Evolutionary conservation across 805 yeast genomes (phyloP), one percentile per base, ranked within the genome.

Genomic region (Ogataea siamensis): DNA sequence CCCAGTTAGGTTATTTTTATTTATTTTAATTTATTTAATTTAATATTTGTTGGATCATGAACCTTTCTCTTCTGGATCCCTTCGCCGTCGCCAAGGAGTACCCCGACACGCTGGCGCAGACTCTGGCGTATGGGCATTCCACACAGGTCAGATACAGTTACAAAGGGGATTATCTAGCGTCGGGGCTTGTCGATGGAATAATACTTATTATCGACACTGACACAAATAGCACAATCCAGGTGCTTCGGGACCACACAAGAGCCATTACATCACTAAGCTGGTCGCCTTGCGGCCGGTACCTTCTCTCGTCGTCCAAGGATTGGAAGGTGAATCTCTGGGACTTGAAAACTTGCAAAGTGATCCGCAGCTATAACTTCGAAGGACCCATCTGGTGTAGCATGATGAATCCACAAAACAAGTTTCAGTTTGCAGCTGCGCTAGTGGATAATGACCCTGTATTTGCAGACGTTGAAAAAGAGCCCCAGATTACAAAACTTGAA

Each of bases 51-150:
- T n/a, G n/a, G n/a, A n/a, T 27, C 5, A 86, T 86, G 93, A 89
- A 89, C 59, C 67, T 88, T 22, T 71, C 93, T 7, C 70, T 91
- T 16, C 76, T 86, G 47, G 98, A 89, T 60, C 97, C 97, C 3
- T 87, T 87, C 59, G 78, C 91, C 2, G 88, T 91, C 15, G 82
- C 95, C 14, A 87, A 87, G 54, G 98, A 89, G 55, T 89, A 76
- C 52, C 98, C 98, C 0, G 96, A 89, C 44, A 73, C 82, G 1
- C 72, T 87, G n/a, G 74, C 83, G 2, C 79, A 79, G 43, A 79
- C 89, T 0, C 63, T 87, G 9, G 75, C 74, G 9, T 78, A 77
- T 38, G 82, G 87, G 2, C 75, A 78, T 29, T 71, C 86, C 0
- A 83, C 87, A 7, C 76, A 76, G 42, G 70, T 88, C 26, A 76